Percentiles rank a stretch among this genome's conserved stretches.
Evolutionary conservation across 345 rosid species (phyloP).

Genomic region (Eucalyptus decipiens): DNA sequence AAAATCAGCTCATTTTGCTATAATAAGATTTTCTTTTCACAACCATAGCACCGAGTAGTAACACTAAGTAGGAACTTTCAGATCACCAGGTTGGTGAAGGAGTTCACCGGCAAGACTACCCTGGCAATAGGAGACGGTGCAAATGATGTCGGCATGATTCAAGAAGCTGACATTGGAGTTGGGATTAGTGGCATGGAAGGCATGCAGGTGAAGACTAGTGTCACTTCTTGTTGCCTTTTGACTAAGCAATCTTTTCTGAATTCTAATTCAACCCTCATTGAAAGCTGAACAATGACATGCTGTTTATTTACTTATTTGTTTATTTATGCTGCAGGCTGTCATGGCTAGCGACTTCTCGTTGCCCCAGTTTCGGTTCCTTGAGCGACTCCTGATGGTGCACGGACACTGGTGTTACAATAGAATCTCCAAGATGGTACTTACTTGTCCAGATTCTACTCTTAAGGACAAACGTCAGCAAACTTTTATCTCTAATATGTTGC

Average conservation of each 20-base stretch:
- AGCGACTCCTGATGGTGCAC: slow-evolving; percentile 62
- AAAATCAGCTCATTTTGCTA: background rate
- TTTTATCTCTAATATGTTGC: background rate
- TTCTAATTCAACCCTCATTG: background rate
- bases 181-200: slow-evolving; percentile 94
- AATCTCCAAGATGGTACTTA: slow-evolving; percentile 64
- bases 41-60: background rate
- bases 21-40: background rate
- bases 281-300: background rate
- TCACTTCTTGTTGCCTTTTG: background rate
- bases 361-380: slow-evolving; percentile 64
- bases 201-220: slow-evolving; percentile 49
- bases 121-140: slow-evolving; percentile 91
- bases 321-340: slow-evolving; percentile 40
- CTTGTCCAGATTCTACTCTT: background rate
- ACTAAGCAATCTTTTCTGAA: background rate
- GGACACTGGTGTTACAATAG: slow-evolving; percentile 85
- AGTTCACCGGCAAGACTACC: slow-evolving; percentile 56
- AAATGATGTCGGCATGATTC: slow-evolving; percentile 92
- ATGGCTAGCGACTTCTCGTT: slow-evolving; percentile 86
- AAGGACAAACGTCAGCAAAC: background rate
- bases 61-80: background rate
- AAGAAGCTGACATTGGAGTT: slow-evolving; percentile 89
- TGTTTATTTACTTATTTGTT: background rate
- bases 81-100: slow-evolving; percentile 66